A percentile compares a stretch with the other conserved stretches of the same genome.
Conservation (phyloP, 2,329 filamentous ascomycete species). For the Aspergillus sp. region DNA sequence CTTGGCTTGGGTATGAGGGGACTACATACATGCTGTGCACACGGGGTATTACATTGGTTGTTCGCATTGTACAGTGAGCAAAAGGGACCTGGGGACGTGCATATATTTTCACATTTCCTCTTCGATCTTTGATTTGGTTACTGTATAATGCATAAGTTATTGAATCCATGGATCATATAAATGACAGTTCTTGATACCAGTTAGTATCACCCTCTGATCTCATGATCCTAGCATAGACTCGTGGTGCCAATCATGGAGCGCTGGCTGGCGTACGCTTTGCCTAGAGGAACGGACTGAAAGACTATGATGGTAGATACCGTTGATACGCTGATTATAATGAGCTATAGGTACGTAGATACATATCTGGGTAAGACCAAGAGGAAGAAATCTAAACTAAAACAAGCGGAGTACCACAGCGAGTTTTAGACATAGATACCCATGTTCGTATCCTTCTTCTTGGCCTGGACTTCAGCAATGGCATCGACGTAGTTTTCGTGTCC, state of each 20-base stretch:
- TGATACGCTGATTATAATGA: slow-evolving; percentile 8
- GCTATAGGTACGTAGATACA: slow-evolving; percentile 17
- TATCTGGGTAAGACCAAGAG: slow-evolving; percentile 2
- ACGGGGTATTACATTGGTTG: not conserved
- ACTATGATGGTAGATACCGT: slow-evolving; percentile 1
- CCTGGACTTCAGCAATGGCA: slow-evolving; percentile 88
- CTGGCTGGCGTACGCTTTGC: not conserved
- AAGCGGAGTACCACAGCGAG: not conserved
- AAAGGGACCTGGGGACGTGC: not conserved
- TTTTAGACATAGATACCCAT: slow-evolving; percentile 50
- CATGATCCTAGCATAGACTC: too few relatives aligned
- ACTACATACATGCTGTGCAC: not conserved
- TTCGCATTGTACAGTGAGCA: not conserved
- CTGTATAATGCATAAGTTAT: not conserved
- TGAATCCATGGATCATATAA: not conserved
- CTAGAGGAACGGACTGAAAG: not conserved
- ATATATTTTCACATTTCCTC: not conserved
- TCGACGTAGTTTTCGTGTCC: slow-evolving; percentile 98
- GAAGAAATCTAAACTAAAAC: slow-evolving; percentile 2
- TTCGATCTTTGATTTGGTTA: not conserved
- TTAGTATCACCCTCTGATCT: too few relatives aligned
- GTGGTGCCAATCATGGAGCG: not conserved
- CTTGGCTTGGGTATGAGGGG: not conserved
- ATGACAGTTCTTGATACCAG: not conserved
- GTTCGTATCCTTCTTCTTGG: slow-evolving; percentile 83